Evolutionary conservation across 495 filamentous ascomycete species (phyloP), one percentile per base, ranked within the genome.

Genomic region (Daldinia grandis): DNA sequence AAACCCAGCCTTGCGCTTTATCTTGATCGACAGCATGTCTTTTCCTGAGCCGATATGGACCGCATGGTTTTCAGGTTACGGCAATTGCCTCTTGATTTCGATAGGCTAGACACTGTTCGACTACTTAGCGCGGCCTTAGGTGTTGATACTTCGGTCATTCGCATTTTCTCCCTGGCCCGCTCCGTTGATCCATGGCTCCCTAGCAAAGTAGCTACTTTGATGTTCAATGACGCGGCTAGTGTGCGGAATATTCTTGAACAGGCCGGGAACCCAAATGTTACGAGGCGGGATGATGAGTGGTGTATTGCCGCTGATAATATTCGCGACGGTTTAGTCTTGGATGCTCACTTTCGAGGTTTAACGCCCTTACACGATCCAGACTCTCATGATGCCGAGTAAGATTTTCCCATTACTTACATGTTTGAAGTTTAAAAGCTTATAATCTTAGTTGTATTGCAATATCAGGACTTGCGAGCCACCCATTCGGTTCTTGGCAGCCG

Each of bases 401-500:
- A 15, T 5, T 50, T 24, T 70, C 66, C 27, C 4, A 24, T 19
- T 9, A 14, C n/a, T 56, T 56, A 56, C 4, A 30, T 17, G 1
- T 30, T 28, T 30, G 4, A 53, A 47, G 8, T 47, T 47, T 30
- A 30, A 6, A 24, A 30, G 15, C 49, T 53, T 2, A 53, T 30
- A 15, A 17, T 30, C 5, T 30, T 30, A 73, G 65, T 37, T 74
- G 67, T 27, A 71, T 74, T n/a, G 67, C 63, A 12, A 71, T 74
- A 50, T 71, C 72, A n/a, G 72, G 72, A 8, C 42, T 74, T 19
- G 62, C 68, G 21, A 74, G 72, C 19, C 72, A 74, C 21, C 68
- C 72, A 1, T 69, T 74, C 31, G 72, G 72, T 12, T 74, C 72
- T 5, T 74, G 72, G 72, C 68, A 71, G 38, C 64, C 68, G 19